Conservation (phyloP, 2,329 filamentous ascomycete species). For the Phaeomoniella chlamydospora region DNA sequence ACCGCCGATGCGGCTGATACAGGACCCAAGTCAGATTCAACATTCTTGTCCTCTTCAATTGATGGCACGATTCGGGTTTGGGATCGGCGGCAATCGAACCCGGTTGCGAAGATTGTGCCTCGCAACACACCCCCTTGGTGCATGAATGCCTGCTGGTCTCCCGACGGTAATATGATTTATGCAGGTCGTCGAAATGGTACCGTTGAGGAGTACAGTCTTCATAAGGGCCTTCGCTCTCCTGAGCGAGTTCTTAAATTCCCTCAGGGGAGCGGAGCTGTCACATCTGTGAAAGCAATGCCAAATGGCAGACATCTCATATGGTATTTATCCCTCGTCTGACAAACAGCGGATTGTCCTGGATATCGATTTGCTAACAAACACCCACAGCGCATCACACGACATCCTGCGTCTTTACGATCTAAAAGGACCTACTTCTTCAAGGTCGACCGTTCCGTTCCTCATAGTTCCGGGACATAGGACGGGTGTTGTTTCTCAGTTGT, state of each 20-base stretch:
- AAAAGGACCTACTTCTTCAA: conserved; percentile 47
- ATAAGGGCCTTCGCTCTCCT: conserved; percentile 61
- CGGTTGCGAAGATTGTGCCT: conserved; percentile 66
- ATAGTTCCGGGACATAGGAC: conserved; percentile 85
- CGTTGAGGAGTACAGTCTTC: conserved; percentile 85
- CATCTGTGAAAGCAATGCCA: conserved; percentile 75
- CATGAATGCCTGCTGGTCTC: conserved; percentile 93
- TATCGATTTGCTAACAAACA: conserved; percentile 1
- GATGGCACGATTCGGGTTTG: conserved; percentile 33
- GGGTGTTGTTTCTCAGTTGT: conserved; percentile 74
- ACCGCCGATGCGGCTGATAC: conserved; percentile 35
- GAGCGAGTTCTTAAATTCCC: conserved; percentile 77
- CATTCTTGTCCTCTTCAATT: conserved; percentile 64
- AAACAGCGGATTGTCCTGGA: too few relatives aligned
- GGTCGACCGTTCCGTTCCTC: conserved; percentile 80
- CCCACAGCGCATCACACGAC: conserved; percentile 72
- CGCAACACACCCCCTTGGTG: conserved; percentile 83
- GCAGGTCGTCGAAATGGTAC: conserved; percentile 80
- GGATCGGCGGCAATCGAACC: conserved; percentile 50
- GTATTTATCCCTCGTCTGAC: conserved; percentile 25
- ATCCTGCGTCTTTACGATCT: conserved; percentile 89
- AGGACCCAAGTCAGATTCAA: conserved; percentile 49
- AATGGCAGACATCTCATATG: conserved; percentile 88
- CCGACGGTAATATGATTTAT: conserved; percentile 90
- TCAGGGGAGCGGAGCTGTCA: conserved; percentile 76